phyloP scores from a whole-genome alignment of 306 rosid species.

The Calophaca sinica region DNA sequence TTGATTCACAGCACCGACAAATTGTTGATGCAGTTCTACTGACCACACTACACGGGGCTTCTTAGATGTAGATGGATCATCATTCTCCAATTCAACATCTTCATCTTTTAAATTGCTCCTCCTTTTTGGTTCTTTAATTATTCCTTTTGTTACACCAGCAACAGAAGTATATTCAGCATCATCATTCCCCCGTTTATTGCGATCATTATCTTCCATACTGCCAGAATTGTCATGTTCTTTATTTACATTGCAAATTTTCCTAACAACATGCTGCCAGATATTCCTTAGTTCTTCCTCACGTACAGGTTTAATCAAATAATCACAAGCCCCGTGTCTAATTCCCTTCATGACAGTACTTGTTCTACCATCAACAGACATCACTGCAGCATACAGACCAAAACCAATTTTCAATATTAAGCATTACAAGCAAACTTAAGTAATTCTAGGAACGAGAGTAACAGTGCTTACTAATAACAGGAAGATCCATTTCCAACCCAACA shows the following conservation, averaged over 20 bases:
- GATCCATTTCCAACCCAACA: conserved; percentile 83
- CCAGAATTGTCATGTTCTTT: conserved; percentile 70
- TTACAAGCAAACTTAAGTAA: conserved; percentile 7
- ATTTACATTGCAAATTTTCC: conserved; percentile 63
- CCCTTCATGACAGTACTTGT: conserved; percentile 80
- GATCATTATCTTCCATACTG: conserved; percentile 64
- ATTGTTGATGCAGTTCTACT: conserved; percentile 81
- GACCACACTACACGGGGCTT: conserved; percentile 94
- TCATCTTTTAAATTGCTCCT: conserved; percentile 66
- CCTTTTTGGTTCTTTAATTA: conserved; percentile 57
- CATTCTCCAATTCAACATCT: conserved; percentile 59
- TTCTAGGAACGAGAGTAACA: conserved; percentile 16
- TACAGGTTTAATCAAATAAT: conserved; percentile 78
- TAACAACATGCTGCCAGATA: conserved; percentile 81
- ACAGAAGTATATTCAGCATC: conserved; percentile 61
- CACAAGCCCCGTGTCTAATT: conserved; percentile 78
- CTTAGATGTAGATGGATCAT: conserved; percentile 65
- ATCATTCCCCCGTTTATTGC: conserved; percentile 54
- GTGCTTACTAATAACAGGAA: conserved; percentile 80
- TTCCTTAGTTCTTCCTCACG: conserved; percentile 75
- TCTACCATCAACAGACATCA: conserved; percentile 82
- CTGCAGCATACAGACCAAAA: conserved; percentile 54
- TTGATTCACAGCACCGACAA: conserved; percentile 84
- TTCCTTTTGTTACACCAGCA: conserved; percentile 62
- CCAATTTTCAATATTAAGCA: conserved; percentile 27